Evolutionary conservation across 768 basidiomycete species (phyloP).

Genomic region (Gymnopilus dilepis): DNA sequence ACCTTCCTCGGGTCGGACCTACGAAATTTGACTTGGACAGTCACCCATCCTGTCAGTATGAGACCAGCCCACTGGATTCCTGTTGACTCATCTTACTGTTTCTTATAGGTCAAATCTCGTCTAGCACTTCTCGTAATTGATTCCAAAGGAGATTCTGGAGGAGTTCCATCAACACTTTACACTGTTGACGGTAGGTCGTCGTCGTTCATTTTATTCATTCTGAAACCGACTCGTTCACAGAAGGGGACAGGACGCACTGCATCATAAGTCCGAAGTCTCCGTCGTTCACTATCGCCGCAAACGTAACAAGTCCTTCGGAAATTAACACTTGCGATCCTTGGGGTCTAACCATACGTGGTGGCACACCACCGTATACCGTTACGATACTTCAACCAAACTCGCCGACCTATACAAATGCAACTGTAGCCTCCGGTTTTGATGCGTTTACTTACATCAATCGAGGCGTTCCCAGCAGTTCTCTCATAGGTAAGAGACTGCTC

Average conservation of each 20-base stretch:
- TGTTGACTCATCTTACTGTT: not conserved
- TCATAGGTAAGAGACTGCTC: constrained; percentile 42
- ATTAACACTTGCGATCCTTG: constrained; percentile 49
- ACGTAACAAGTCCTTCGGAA: constrained; percentile 37
- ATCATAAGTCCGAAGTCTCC: not conserved
- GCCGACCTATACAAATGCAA: constrained; percentile 43
- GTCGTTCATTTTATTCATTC: too few relatives aligned
- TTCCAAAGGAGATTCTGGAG: constrained; percentile 42
- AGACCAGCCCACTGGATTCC: not conserved
- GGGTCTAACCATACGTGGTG: constrained; percentile 47
- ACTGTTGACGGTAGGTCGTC: constrained; percentile 19
- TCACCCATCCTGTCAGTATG: constrained; percentile 43
- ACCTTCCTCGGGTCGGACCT: constrained; percentile 38
- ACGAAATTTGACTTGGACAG: constrained; percentile 43
- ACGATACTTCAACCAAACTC: constrained; percentile 42
- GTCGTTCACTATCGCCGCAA: constrained; percentile 38
- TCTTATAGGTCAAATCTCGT: constrained; percentile 37
- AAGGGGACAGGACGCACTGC: not conserved
- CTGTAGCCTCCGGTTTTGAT: constrained; percentile 39
- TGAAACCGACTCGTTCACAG: not conserved
- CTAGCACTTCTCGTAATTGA: constrained; percentile 49
- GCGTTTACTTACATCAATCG: constrained; percentile 46
- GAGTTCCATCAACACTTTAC: constrained; percentile 36
- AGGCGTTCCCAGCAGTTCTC: constrained; percentile 34
- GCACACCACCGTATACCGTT: constrained; percentile 47